Evolutionary conservation across 306 rosid genomes (phyloP).

Genomic region (Cyclanthera cordifolia): DNA sequence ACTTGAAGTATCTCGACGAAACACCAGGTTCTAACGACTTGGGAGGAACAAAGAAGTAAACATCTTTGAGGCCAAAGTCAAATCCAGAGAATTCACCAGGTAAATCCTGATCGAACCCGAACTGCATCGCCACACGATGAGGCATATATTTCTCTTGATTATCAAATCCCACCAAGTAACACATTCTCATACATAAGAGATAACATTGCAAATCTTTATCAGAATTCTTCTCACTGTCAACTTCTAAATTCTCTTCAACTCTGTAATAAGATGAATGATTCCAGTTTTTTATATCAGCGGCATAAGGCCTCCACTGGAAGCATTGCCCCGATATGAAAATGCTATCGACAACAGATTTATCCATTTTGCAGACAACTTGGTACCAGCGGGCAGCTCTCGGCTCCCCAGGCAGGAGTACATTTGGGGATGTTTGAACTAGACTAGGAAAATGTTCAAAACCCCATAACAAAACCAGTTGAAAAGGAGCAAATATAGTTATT

Average conservation of each 20-base stretch:
- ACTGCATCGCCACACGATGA: constrained; percentile 50
- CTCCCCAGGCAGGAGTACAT: neutral
- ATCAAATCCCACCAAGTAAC: constrained; percentile 29
- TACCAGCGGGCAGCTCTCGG: constrained; percentile 31
- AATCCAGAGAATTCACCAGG: constrained; percentile 21
- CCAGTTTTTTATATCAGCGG: constrained; percentile 16
- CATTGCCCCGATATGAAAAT: neutral
- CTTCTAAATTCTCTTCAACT: constrained; percentile 7
- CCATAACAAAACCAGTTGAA: constrained; percentile 44
- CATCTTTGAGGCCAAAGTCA: neutral
- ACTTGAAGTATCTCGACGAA: constrained; percentile 21
- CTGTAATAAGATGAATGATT: constrained; percentile 12
- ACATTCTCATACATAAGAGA: constrained; percentile 25
- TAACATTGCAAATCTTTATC: constrained; percentile 19
- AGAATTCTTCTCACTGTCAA: constrained; percentile 9
- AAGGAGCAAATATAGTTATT: constrained; percentile 22
- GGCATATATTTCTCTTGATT: constrained; percentile 29
- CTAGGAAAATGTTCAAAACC: constrained; percentile 39
- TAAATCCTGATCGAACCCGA: constrained; percentile 54
- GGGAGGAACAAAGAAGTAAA: constrained; percentile 13
- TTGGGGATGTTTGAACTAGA: constrained; percentile 4
- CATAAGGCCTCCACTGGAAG: constrained; percentile 42
- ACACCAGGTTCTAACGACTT: constrained; percentile 17
- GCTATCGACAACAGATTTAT: constrained; percentile 12
- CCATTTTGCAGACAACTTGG: neutral